Conservation (phyloP, 441 rosid genomes). For the Gossypium aridum region DNA sequence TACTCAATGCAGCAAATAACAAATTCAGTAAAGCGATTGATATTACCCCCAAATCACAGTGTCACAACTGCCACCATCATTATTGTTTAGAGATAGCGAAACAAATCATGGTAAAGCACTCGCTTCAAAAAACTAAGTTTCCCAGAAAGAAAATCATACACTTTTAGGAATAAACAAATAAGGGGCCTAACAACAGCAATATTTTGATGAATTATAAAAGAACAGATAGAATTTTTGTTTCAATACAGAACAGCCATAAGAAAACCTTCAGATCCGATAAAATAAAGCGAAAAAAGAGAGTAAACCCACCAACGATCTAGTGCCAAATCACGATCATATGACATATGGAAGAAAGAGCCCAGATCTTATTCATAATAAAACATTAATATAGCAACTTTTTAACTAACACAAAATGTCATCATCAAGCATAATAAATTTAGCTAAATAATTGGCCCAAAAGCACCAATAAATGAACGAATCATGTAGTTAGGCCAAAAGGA, state of each 20-base stretch:
- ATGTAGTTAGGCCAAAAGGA: constrained; percentile 10
- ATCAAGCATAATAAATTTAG: constrained; percentile 8
- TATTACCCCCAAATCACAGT: background rate
- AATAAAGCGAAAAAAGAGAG: constrained; percentile 11
- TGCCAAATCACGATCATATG: constrained; percentile 12
- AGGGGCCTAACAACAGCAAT: background rate
- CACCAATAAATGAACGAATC: constrained; percentile 9
- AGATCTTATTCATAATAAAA: constrained; percentile 15
- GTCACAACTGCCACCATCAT: background rate
- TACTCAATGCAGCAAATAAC: background rate
- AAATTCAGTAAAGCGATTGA: constrained; percentile 10
- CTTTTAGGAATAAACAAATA: background rate
- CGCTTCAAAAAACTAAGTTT: constrained; percentile 6
- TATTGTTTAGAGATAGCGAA: background rate
- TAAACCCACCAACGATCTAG: constrained; percentile 26
- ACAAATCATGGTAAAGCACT: background rate
- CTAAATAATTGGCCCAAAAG: background rate
- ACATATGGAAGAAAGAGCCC: constrained; percentile 22
- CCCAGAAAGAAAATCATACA: background rate
- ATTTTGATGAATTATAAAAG: background rate
- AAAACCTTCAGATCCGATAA: constrained; percentile 29
- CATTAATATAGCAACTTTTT: background rate
- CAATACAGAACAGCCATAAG: constrained; percentile 8
- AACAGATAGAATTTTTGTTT: background rate
- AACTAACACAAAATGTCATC: constrained; percentile 8